phyloP scores from a whole-genome alignment of 2,329 filamentous ascomycete genomes.

The Fusarium napiforme region DNA sequence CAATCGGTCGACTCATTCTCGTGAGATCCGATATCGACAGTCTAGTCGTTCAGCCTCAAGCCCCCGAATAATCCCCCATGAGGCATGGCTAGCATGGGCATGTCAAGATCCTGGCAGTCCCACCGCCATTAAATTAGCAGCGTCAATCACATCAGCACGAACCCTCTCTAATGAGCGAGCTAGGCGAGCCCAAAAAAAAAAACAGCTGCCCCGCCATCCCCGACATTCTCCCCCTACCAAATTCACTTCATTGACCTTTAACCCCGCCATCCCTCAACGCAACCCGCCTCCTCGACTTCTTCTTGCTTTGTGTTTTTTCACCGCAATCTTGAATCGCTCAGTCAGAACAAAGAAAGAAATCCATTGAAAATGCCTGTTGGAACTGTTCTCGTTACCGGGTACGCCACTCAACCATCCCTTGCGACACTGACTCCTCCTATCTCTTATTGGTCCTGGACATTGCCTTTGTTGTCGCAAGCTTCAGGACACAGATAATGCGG shows the following conservation, averaged over 20 bases:
- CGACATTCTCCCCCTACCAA: neutral
- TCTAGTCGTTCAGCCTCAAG: constrained; percentile 10
- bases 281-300: constrained; percentile 14
- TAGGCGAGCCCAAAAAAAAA: neutral
- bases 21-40: neutral
- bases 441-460: constrained; percentile 1
- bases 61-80: constrained; percentile 17
- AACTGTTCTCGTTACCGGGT: constrained; percentile 94
- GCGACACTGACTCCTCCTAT: neutral
- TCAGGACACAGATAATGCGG: neutral
- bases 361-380: constrained; percentile 75
- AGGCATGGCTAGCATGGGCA: neutral
- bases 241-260: constrained; percentile 17
- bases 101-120: neutral
- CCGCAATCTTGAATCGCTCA: constrained; percentile 29
- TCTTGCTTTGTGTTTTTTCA: constrained; percentile 27
- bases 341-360: constrained; percentile 45
- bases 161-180: constrained; percentile 2
- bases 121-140: constrained; percentile 24
- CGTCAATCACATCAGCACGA: constrained; percentile 22
- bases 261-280: constrained; percentile 31
- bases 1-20: neutral
- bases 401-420: constrained; percentile 47
- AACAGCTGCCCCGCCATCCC: constrained; percentile 38
- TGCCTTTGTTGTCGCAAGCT: constrained; percentile 33